Evolutionary conservation across 2,329 filamentous ascomycete genomes (phyloP).

Genomic region (Fusarium newnesense): DNA sequence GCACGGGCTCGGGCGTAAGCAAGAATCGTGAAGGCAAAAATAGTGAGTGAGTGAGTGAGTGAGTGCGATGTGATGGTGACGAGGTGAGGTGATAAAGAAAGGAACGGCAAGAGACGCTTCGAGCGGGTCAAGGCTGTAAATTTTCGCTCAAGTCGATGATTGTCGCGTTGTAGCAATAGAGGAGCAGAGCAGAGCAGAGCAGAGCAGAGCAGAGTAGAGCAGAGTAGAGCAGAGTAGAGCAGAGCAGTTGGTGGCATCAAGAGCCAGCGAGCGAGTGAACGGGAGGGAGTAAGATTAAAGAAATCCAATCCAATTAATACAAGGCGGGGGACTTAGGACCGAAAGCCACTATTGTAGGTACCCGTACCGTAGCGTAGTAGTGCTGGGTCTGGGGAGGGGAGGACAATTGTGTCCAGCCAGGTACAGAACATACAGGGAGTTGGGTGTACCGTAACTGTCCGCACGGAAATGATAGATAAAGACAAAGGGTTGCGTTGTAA

Average conservation of each 20-base stretch:
- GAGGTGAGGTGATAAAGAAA: slow-evolving; percentile 11
- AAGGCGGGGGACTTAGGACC: slow-evolving; percentile 29
- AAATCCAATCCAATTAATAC: slow-evolving; percentile 28
- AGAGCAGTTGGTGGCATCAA: slow-evolving; percentile 34
- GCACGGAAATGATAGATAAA: background rate
- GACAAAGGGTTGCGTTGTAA: background rate
- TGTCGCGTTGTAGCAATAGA: slow-evolving; percentile 22
- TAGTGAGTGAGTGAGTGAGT: no score
- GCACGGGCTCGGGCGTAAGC: slow-evolving; percentile 27
- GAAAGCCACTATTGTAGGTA: slow-evolving; percentile 33
- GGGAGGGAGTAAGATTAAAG: slow-evolving; percentile 38
- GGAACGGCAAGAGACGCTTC: slow-evolving; percentile 2
- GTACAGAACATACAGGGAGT: background rate
- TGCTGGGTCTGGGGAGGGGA: background rate
- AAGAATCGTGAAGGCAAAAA: slow-evolving; percentile 19
- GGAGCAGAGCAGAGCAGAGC: slow-evolving; percentile 30
- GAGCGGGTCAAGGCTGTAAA: slow-evolving; percentile 13
- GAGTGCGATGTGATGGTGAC: background rate
- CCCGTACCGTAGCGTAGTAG: slow-evolving; percentile 17
- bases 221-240: no score
- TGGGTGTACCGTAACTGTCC: background rate
- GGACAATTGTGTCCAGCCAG: background rate
- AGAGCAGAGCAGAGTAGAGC: no score
- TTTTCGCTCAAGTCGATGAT: slow-evolving; percentile 30
- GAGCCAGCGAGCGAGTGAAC: slow-evolving; percentile 17